Evolutionary conservation across 257 asterid genomes (phyloP), one percentile per base, ranked within the genome.

Genomic region (Solanum paucissectum): DNA sequence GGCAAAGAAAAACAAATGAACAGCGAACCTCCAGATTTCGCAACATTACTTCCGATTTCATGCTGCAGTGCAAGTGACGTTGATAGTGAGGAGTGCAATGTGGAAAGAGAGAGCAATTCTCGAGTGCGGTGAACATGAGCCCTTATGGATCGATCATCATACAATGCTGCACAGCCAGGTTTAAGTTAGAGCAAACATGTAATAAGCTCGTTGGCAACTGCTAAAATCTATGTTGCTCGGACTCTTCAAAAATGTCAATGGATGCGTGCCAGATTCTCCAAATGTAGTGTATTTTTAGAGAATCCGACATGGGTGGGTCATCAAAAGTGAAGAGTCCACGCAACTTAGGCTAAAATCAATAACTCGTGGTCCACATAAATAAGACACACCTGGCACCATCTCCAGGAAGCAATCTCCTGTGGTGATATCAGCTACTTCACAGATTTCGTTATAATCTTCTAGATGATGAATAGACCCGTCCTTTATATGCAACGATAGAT

Each of bases 101-200:
- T 90, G 83, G 96, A 91, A 87, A 93, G 98, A 86, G 99, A 96
- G 91, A 96, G 93, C 89, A 96, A 92, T 90, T 96, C 98, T 88
- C 98, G 93, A 34, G 98, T 94, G 60, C 98, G 98, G 87, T 92
- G 94, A 90, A 97, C 93, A 90, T 97, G 98, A 88, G 98, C 98
- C 90, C 99, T 94, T 87, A 97, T 93, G 87, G 99, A 95, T 89
- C 99, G 94, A 90, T 97, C 99, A 94, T 97, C 99, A 89, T 97
- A 96, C 86, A 91, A 86, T 73, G 99, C 99, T 96, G 96, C 94
- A 95, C 85, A 64, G 66, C 87, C 84, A 86, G 85, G 71, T 74
- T 44, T 36, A 87, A 89, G 81, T 90, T 83, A 90, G 71, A 89
- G 87, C 36, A n/a, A 86, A 42, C 36, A 49, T 36, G 60, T 27